phyloP scores from a whole-genome alignment of 805 yeast species.

The Saturnispora sanitii region DNA sequence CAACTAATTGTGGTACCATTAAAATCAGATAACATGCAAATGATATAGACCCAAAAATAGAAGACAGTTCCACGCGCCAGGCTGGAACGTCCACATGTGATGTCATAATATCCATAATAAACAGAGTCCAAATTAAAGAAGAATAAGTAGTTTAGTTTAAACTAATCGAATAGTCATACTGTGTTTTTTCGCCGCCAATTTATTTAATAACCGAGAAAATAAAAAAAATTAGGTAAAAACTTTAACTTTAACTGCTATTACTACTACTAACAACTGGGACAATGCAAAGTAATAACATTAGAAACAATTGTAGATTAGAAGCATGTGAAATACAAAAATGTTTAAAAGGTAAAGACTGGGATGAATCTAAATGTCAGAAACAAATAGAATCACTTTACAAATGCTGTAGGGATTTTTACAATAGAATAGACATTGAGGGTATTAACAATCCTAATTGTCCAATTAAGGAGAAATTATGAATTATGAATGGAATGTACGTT shows the following conservation, averaged over 20 bases:
- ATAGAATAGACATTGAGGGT: constrained; percentile 41
- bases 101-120: no score
- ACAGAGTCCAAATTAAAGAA: background rate
- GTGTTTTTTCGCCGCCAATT: background rate
- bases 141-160: background rate
- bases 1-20: constrained; percentile 66
- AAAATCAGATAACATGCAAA: constrained; percentile 75
- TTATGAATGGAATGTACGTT: constrained; percentile 39
- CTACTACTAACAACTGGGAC: no score
- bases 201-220: background rate
- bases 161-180: no score
- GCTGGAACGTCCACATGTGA: background rate
- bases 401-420: constrained; percentile 65
- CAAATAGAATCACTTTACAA: constrained; percentile 60
- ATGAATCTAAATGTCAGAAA: constrained; percentile 66
- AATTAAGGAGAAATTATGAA: constrained; percentile 13
- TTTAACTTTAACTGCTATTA: background rate
- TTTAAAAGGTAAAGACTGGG: constrained; percentile 46
- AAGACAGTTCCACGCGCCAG: constrained; percentile 31
- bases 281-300: constrained; percentile 16
- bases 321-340: constrained; percentile 87
- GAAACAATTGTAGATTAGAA: constrained; percentile 55
- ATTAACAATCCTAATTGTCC: constrained; percentile 67
- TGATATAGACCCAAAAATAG: constrained; percentile 59
- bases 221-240: no score